Conservation (phyloP, 306 rosid genomes). For the Betula pendula region DNA sequence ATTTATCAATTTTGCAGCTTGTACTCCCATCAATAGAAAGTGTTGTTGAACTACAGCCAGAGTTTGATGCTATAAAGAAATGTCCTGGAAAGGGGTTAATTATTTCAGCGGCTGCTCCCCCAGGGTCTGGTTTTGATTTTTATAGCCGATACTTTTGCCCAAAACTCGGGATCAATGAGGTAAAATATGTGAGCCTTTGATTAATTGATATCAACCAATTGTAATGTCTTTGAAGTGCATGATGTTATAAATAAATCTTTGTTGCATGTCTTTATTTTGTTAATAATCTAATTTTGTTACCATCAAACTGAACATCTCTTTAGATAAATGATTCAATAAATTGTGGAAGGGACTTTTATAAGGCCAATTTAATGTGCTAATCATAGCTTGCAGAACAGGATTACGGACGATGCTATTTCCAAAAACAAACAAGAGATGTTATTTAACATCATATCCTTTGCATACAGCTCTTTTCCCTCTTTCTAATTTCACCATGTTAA, state of each 20-base stretch:
- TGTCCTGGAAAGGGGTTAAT: constrained; percentile 64
- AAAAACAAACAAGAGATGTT: neutral
- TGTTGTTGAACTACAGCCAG: constrained; percentile 57
- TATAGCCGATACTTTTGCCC: constrained; percentile 66
- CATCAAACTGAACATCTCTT: neutral
- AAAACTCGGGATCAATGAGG: constrained; percentile 67
- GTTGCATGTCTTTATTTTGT: neutral
- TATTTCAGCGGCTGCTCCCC: constrained; percentile 56
- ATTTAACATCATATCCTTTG: neutral
- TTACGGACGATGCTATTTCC: neutral
- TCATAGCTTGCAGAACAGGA: neutral
- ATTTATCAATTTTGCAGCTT: constrained; percentile 45
- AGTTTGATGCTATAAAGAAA: constrained; percentile 47
- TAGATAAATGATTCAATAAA: neutral
- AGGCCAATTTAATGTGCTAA: neutral
- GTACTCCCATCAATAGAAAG: constrained; percentile 47
- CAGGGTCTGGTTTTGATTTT: constrained; percentile 68
- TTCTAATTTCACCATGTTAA: neutral
- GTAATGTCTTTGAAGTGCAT: neutral
- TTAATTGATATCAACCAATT: constrained; percentile 1
- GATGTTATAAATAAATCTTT: neutral
- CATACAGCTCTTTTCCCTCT: neutral
- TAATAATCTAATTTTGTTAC: neutral
- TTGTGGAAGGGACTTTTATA: neutral
- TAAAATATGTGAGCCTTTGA: constrained; percentile 9